Evolutionary conservation across 371 early-diverging fungal genomes (phyloP).

Genomic region (Batkoa obscura): DNA sequence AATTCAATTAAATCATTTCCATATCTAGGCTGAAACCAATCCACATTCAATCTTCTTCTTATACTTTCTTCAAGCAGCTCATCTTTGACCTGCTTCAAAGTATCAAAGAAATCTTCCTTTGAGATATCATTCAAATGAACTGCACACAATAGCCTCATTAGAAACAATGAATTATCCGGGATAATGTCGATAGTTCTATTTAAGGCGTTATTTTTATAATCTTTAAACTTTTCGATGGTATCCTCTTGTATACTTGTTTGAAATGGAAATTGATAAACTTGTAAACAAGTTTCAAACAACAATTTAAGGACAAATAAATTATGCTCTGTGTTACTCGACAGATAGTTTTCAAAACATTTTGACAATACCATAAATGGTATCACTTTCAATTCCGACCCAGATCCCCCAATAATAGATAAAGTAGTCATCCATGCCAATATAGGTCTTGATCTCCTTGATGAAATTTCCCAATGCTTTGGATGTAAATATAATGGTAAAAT

Average conservation of each 20-base stretch:
- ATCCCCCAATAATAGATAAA: slow-evolving; percentile 16
- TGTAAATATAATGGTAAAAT: slow-evolving; percentile 18
- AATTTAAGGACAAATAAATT: slow-evolving; percentile 13
- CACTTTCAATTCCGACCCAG: slow-evolving; percentile 16
- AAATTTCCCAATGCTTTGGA: slow-evolving; percentile 18
- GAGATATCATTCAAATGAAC: background rate
- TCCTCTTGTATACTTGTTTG: background rate
- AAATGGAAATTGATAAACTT: slow-evolving; percentile 12
- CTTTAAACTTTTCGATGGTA: background rate
- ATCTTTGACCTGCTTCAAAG: too few species aligned
- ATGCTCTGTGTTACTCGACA: slow-evolving; percentile 14
- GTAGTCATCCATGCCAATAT: slow-evolving; percentile 19
- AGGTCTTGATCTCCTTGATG: slow-evolving; percentile 16
- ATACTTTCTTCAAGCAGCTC: too few species aligned
- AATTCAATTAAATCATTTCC: too few species aligned
- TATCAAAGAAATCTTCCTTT: too few species aligned
- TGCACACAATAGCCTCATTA: background rate
- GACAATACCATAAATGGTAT: slow-evolving; percentile 17
- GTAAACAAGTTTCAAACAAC: slow-evolving; percentile 18
- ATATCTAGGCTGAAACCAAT: too few species aligned
- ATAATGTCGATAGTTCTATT: background rate
- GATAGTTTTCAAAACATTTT: slow-evolving; percentile 12
- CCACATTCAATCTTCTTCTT: too few species aligned
- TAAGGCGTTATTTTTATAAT: background rate
- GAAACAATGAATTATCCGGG: background rate